Evolutionary conservation across 1,284 basidiomycete species (phyloP).

Genomic region (Papiliotrema nemorosa): DNA sequence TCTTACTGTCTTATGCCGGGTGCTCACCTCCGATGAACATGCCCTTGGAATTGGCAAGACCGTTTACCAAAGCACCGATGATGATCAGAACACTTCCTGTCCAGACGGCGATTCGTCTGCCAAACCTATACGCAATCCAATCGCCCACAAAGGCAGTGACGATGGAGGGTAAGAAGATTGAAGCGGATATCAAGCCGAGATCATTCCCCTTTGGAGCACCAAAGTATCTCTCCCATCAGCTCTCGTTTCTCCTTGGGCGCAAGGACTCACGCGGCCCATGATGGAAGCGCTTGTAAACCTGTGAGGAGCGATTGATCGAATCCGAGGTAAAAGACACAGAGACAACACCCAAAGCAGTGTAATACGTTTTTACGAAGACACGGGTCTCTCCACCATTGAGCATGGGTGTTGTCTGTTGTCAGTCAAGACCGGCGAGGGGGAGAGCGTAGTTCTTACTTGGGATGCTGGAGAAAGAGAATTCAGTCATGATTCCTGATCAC

Average conservation of each 20-base stretch:
- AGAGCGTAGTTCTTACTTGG: background rate
- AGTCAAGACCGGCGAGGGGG: background rate
- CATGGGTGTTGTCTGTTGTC: slow-evolving; percentile 5
- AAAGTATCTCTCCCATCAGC: slow-evolving; percentile 15
- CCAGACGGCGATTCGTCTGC: slow-evolving; percentile 20
- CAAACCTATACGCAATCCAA: slow-evolving; percentile 18
- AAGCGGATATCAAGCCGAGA: slow-evolving; percentile 27
- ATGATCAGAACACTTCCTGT: slow-evolving; percentile 25
- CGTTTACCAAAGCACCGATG: slow-evolving; percentile 25
- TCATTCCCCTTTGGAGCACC: slow-evolving; percentile 14
- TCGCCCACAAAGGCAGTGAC: slow-evolving; percentile 23
- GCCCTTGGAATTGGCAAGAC: slow-evolving; percentile 15
- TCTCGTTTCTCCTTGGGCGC: background rate
- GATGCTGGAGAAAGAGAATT: background rate
- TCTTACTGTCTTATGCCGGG: no score
- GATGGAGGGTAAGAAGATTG: slow-evolving; percentile 27
- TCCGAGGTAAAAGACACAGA: slow-evolving; percentile 15
- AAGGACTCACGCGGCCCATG: slow-evolving; percentile 6
- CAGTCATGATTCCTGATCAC: background rate
- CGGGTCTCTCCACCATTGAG: slow-evolving; percentile 9
- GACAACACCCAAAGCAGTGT: slow-evolving; percentile 5
- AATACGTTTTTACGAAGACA: slow-evolving; percentile 6
- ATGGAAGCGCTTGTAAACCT: slow-evolving; percentile 11
- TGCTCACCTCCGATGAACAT: slow-evolving; percentile 13
- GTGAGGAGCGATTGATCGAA: slow-evolving; percentile 15